phyloP scores from a whole-genome alignment of 371 early-diverging fungal genomes.

The Blastocladiella emersonii region DNA sequence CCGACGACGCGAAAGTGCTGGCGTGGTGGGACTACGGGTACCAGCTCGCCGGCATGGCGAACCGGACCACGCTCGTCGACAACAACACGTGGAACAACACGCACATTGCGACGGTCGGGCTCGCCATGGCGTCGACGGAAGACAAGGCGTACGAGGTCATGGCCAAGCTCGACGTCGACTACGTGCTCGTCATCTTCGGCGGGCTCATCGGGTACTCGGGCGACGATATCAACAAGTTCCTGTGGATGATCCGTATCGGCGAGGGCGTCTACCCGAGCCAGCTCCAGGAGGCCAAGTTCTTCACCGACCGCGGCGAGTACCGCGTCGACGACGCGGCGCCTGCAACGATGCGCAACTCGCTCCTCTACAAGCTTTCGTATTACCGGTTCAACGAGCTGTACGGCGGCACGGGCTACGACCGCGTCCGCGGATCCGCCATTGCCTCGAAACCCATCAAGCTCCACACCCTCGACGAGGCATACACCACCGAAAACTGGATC shows the following conservation, averaged over 20 bases:
- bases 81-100: slow-evolving; percentile 99
- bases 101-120: slow-evolving; percentile 97
- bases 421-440: slow-evolving; percentile 70
- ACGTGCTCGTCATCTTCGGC: slow-evolving; percentile 92
- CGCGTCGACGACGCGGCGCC: slow-evolving; percentile 82
- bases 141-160: slow-evolving; percentile 81
- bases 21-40: slow-evolving; percentile 99
- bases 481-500: slow-evolving; percentile 81
- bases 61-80: slow-evolving; percentile 92
- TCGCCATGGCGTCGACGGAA: slow-evolving; percentile 82
- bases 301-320: slow-evolving; percentile 80
- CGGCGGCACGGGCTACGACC: slow-evolving; percentile 57
- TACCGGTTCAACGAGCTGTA: slow-evolving; percentile 83
- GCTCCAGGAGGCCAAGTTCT: slow-evolving; percentile 74
- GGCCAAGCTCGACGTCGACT: slow-evolving; percentile 84
- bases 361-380: slow-evolving; percentile 96
- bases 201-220: slow-evolving; percentile 92
- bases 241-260: slow-evolving; percentile 98
- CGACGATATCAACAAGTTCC: slow-evolving; percentile 98
- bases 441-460: slow-evolving; percentile 65
- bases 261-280: slow-evolving; percentile 92
- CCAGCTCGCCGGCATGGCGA: slow-evolving; percentile 98
- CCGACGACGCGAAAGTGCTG: slow-evolving; percentile 82
- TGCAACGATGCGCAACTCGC: slow-evolving; percentile 69
- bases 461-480: slow-evolving; percentile 79